phyloP scores from a whole-genome alignment of 1,284 basidiomycete species.

The Sanghuangporus weigelae region DNA sequence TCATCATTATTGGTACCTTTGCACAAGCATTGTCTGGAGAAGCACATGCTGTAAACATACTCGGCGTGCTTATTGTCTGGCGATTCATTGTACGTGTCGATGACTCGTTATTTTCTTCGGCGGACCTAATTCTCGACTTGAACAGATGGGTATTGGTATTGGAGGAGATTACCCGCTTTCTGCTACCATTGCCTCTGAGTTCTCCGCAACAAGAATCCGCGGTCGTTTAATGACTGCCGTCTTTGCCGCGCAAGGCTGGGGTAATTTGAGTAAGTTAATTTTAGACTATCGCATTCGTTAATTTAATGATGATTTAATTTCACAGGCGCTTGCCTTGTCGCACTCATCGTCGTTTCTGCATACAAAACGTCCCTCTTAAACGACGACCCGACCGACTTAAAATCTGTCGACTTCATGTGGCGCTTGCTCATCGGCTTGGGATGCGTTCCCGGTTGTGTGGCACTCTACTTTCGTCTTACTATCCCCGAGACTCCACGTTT shows the following conservation, averaged over 20 bases:
- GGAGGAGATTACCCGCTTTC: conserved; percentile 53
- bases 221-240: conserved; percentile 55
- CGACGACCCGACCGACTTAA: conserved; percentile 27
- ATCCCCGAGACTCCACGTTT: conserved; percentile 61
- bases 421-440: conserved; percentile 46
- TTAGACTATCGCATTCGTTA: neutral
- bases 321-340: conserved; percentile 46
- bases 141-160: conserved; percentile 39
- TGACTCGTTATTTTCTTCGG: neutral
- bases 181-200: conserved; percentile 53
- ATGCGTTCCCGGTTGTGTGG: conserved; percentile 46
- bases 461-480: conserved; percentile 52
- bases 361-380: conserved; percentile 49
- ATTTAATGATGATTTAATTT: conserved; percentile 6
- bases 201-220: conserved; percentile 51
- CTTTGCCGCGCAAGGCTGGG: conserved; percentile 53
- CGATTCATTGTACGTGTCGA: conserved; percentile 35
- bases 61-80: conserved; percentile 57
- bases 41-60: conserved; percentile 50
- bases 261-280: conserved; percentile 38
- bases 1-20: conserved; percentile 49
- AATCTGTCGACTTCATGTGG: conserved; percentile 39
- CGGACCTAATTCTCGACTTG: conserved; percentile 12
- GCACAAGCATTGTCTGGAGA: conserved; percentile 44
- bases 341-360: conserved; percentile 48